Base-by-base conservation (phyloP, 371 early-diverging fungal genomes). In the Lichtheimia ornata region DNA sequence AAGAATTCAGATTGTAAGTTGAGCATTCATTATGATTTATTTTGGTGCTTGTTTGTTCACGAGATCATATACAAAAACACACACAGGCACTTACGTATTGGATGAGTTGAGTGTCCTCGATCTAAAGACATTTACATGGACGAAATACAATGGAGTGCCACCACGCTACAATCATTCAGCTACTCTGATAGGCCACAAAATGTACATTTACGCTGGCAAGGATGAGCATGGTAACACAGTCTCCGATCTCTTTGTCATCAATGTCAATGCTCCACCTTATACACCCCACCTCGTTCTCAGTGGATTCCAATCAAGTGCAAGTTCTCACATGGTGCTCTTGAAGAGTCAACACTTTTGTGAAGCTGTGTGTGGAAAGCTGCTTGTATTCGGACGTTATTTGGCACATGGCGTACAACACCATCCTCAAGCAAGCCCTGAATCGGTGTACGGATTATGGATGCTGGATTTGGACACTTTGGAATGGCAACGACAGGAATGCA, bases 261-360 rank as follows among this genome's bases (percentile, higher is more conserved):
- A 88, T 45, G 69, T 88, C 50, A 64, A 62, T 24, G 76, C 75
- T 0, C 76, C 77, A 49, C 73, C 75, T 22, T 75, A 77, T 49
- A 73, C 67, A 20, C 73, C 81, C 2, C 81, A 81, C 53, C 66
- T 75, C 9, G 74, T 81, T 3, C 59, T 79, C 15, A 70, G 69
- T 30, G 76, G 74, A 13, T 30, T 60, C 9, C 70, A 70, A 47
- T 63, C 65, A n/a, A 70, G 51, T 17, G 72, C 74, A 22, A 73
- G 77, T 20, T 72, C 73, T 9, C 77, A 83, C 45, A 80, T 86
- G 57, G 87, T 85, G 5, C 63, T 86, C 15, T 65, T 85, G 24
- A 83, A 85, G 59, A 85, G 86, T 13, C 87, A 88, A 44, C 88
- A 87, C 64, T 88, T 88, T 61, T 84, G 82, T 53, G 87, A 89